Evolutionary conservation across 2,329 filamentous ascomycete genomes (phyloP), one percentile per base, ranked within the genome.

Genomic region (Arachnomyces sp.): DNA sequence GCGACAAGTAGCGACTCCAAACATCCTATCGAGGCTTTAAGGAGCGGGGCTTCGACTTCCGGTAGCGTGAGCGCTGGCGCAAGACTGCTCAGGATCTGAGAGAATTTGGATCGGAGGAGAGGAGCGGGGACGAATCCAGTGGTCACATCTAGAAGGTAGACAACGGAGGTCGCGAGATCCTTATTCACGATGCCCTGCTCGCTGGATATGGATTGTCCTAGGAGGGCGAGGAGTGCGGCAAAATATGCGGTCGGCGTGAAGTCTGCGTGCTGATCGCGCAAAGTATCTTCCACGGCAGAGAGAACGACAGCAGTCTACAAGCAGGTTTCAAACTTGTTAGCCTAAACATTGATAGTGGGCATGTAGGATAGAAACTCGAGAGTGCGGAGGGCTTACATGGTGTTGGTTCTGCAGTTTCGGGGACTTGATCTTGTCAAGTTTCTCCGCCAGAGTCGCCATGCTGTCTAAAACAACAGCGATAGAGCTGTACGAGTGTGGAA

Each of bases 391-490:
- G 61, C 71, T 52, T 70, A 92, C 88, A 76, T 89, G 87, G 64
- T 94, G 81, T 68, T 95, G 89, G 63, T 85, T 94, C 66, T 96
- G 86, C 56, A 95, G 79, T 66, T 94, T 94, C 42, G 92, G 92
- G 60, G 85, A 92, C 67, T 92, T 85, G 65, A 96, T 95, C 77
- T 93, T 95, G 70, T 90, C 85, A 62, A 98, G 79, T 73, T 88
- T 93, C 72, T 94, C 90, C 63, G 84, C 80, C 57, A 96, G 70
- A 64, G 79, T 78, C 68, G 64, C 63, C 69, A 72, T 72, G 53
- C 54, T 66, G 58, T n/a, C 52, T 41, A 40, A 48, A 49, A 25
- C 20, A 25, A 25, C 20, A 25, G 20, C 20, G 20, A 25, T 25
- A 25, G 20, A 25, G 20, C 20, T 25, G 20, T 25, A 9, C 9